These are phyloP conservation scores for Afroboletus lepidellus DNA, from an alignment of 1,284 basidiomycete species.

Conservation along the genomic window DNA sequence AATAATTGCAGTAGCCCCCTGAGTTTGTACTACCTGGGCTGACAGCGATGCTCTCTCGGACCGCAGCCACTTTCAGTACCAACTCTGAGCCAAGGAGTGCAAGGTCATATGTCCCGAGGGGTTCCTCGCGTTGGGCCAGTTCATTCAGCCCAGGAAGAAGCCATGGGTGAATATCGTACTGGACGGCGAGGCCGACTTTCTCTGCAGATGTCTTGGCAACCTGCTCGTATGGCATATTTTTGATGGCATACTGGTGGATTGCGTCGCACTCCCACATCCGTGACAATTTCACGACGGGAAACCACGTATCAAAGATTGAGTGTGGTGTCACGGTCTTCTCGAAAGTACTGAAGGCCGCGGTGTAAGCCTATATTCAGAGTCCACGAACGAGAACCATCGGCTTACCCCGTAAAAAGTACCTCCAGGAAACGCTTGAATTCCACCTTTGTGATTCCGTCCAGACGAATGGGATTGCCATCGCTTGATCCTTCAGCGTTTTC, in stretches of 20 bases:
- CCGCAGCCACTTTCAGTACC: conserved; percentile 20
- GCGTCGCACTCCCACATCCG: conserved; percentile 23
- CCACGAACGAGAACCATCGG: neutral
- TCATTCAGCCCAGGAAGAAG: conserved; percentile 23
- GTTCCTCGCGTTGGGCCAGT: conserved; percentile 18
- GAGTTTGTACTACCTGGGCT: too few species aligned
- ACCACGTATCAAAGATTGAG: conserved; percentile 21
- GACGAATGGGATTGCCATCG: conserved; percentile 18
- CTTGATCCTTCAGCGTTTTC: conserved; percentile 17
- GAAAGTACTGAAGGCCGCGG: neutral
- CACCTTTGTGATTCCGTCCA: conserved; percentile 16
- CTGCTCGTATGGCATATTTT: conserved; percentile 15
- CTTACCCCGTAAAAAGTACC: conserved; percentile 20
- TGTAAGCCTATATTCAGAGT: neutral
- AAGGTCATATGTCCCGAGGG: conserved; percentile 18
- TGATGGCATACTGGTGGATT: conserved; percentile 10
- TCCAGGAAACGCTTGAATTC: conserved; percentile 26
- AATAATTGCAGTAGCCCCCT: too few species aligned
- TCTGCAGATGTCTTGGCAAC: conserved; percentile 10
- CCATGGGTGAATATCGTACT: conserved; percentile 19
- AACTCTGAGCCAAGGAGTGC: conserved; percentile 15
- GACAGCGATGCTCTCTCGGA: conserved; percentile 19
- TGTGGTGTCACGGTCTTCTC: neutral
- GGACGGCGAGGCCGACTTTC: conserved; percentile 24
- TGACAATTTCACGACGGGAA: conserved; percentile 21